A percentile compares a stretch with the other conserved stretches of the same genome.
Conservation (phyloP, 805 yeast genomes). For the Grigorovia humatica region DNA sequence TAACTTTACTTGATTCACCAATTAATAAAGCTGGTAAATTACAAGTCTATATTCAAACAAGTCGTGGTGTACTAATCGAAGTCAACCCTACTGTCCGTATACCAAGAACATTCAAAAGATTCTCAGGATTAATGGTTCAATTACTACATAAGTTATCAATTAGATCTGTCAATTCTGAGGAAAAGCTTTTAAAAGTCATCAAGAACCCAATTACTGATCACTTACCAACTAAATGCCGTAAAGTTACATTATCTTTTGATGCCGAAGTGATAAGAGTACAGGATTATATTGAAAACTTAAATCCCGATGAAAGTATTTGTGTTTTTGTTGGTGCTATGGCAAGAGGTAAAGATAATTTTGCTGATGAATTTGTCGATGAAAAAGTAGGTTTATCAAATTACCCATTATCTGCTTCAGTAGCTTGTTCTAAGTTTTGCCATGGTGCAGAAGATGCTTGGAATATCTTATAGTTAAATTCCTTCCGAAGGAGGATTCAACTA, state of each 20-base stretch:
- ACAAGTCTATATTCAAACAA: slow-evolving; percentile 94
- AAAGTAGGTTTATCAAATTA: slow-evolving; percentile 92
- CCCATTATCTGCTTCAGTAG: slow-evolving; percentile 94
- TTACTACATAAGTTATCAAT: slow-evolving; percentile 84
- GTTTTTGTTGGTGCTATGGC: slow-evolving; percentile 99
- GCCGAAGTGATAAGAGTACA: slow-evolving; percentile 82
- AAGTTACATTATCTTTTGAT: slow-evolving; percentile 84
- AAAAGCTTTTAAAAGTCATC: slow-evolving; percentile 83
- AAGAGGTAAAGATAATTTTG: slow-evolving; percentile 92
- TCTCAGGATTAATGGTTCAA: slow-evolving; percentile 97
- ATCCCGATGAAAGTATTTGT: slow-evolving; percentile 86
- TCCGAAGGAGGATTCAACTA: too few relatives aligned
- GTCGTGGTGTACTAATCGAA: slow-evolving; percentile 88
- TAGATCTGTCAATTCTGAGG: slow-evolving; percentile 91
- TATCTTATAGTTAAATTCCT: slow-evolving; percentile 32
- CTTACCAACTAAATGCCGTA: slow-evolving; percentile 90
- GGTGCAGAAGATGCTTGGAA: slow-evolving; percentile 99
- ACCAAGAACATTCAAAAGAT: slow-evolving; percentile 96
- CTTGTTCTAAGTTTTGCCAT: slow-evolving; percentile 95
- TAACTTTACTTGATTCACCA: slow-evolving; percentile 93
- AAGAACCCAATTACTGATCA: slow-evolving; percentile 97
- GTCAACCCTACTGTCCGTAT: slow-evolving; percentile 94
- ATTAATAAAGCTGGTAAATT: slow-evolving; percentile 94
- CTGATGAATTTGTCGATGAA: slow-evolving; percentile 94
- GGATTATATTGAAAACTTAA: slow-evolving; percentile 72